Percentiles rank a stretch among this genome's conserved stretches.
phyloP scores from a whole-genome alignment of 768 basidiomycete species.

The Paxillus rubicundulus region DNA sequence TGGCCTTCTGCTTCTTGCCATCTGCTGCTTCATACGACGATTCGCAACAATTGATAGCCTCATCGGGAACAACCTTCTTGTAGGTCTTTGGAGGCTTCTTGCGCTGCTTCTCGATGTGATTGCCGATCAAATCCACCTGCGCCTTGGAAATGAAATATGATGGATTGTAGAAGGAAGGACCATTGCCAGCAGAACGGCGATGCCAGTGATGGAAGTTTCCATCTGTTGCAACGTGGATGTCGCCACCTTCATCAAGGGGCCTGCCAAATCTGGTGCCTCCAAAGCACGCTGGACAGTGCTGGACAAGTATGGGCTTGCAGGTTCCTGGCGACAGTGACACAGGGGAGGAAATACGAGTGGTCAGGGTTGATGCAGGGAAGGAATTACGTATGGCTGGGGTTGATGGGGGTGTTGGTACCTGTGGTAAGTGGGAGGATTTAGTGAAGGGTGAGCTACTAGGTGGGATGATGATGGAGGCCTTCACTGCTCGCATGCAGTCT shows the following conservation, averaged over 20 bases:
- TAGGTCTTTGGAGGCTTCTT: too few relatives aligned
- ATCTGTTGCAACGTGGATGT: constrained; percentile 38
- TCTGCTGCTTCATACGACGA: constrained; percentile 32
- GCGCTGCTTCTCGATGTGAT: constrained; percentile 17
- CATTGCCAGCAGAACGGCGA: constrained; percentile 26
- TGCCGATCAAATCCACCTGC: constrained; percentile 32
- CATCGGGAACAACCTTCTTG: constrained; percentile 26
- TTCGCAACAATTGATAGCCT: constrained; percentile 36
- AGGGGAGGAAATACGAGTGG: too few relatives aligned
- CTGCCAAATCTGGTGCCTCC: constrained; percentile 11
- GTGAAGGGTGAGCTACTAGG: too few relatives aligned
- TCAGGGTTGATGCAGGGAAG: too few relatives aligned
- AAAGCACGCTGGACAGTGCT: constrained; percentile 34
- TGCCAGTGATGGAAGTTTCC: constrained; percentile 43
- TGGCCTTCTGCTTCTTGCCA: constrained; percentile 28
- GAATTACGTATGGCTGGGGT: too few relatives aligned
- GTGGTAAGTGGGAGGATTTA: too few relatives aligned
- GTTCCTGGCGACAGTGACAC: too few relatives aligned
- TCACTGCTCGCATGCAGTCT: too few relatives aligned
- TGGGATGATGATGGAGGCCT: too few relatives aligned
- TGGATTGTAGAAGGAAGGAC: constrained; percentile 32
- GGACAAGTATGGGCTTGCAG: constrained; percentile 1
- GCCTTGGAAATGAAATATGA: constrained; percentile 33
- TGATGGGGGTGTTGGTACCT: too few relatives aligned
- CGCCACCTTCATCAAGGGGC: constrained; percentile 21